These are phyloP conservation scores for Juncus effusus DNA, from an alignment of 176 grass and related monocot genomes.

Conservation along the genomic window DNA sequence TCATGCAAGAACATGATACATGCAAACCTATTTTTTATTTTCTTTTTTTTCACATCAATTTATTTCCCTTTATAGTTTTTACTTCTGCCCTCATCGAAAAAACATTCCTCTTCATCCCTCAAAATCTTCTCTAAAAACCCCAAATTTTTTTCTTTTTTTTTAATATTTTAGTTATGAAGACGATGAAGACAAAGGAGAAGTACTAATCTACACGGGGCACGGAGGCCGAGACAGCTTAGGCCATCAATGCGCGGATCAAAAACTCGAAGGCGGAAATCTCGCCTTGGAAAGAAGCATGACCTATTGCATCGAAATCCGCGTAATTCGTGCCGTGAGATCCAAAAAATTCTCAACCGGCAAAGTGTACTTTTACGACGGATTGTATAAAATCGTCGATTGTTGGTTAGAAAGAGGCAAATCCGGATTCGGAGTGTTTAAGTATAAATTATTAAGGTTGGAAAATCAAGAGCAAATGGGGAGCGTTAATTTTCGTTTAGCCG, in stretches of 20 bases:
- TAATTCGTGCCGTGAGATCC: conserved; percentile 68
- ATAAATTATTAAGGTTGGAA: conserved; percentile 80
- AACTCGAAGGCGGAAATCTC: conserved; percentile 81
- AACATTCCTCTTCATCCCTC: too few relatives aligned
- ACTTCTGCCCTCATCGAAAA: too few relatives aligned
- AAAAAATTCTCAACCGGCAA: conserved; percentile 44
- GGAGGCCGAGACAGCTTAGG: conserved; percentile 75
- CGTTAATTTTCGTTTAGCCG: conserved; percentile 59
- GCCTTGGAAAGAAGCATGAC: conserved; percentile 90
- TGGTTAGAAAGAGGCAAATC: conserved; percentile 86
- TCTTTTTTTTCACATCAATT: too few relatives aligned
- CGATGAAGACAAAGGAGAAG: conserved; percentile 74
- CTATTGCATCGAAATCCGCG: conserved; percentile 91
- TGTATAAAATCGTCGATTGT: conserved; percentile 83
- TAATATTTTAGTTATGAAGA: conserved; percentile 55
- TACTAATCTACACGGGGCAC: conserved; percentile 93
- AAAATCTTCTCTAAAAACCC: too few relatives aligned
- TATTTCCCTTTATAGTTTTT: too few relatives aligned
- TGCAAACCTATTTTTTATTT: too few relatives aligned
- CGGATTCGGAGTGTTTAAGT: conserved; percentile 88
- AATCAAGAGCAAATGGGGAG: conserved; percentile 92
- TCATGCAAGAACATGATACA: too few relatives aligned
- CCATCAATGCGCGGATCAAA: conserved; percentile 72
- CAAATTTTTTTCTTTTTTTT: neutral
- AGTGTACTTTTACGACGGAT: conserved; percentile 91